A percentile compares a stretch with the other conserved stretches of the same genome.
Evolutionary conservation across 257 asterid species (phyloP).

Genomic region (Nicotiana tabacum): DNA sequence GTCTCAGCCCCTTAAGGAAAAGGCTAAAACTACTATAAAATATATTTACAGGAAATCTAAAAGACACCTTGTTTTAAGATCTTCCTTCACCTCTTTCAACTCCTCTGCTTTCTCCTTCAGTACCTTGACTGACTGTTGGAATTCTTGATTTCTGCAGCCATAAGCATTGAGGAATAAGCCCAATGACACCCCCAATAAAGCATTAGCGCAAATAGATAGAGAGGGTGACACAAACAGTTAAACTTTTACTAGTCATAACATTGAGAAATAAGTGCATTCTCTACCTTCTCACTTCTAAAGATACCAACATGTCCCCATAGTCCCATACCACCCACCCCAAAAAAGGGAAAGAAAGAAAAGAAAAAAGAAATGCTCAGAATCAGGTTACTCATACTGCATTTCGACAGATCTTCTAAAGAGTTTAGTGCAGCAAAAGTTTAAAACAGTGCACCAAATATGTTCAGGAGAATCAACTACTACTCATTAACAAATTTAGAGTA

Average conservation of each 20-base stretch:
- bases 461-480: too few relatives aligned
- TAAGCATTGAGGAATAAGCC: constrained; percentile 10
- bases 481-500: too few relatives aligned
- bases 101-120: constrained; percentile 75
- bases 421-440: too few relatives aligned
- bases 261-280: background rate
- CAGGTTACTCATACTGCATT: background rate
- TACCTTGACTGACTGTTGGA: constrained; percentile 65
- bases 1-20: constrained; percentile 73
- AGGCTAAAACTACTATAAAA: constrained; percentile 17
- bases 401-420: background rate
- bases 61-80: constrained; percentile 66
- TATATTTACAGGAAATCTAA: constrained; percentile 13
- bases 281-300: constrained; percentile 4
- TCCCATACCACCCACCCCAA: background rate
- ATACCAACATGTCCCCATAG: background rate
- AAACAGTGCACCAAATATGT: too few relatives aligned
- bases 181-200: constrained; percentile 2
- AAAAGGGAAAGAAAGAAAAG: background rate
- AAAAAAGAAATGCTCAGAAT: background rate
- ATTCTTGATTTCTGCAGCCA: constrained; percentile 56
- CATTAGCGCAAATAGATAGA: background rate
- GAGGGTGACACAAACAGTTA: background rate
- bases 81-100: constrained; percentile 69
- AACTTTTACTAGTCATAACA: background rate